Base-by-base conservation (phyloP, 2,329 filamentous ascomycete species). In the Fusarium verticillioides region DNA sequence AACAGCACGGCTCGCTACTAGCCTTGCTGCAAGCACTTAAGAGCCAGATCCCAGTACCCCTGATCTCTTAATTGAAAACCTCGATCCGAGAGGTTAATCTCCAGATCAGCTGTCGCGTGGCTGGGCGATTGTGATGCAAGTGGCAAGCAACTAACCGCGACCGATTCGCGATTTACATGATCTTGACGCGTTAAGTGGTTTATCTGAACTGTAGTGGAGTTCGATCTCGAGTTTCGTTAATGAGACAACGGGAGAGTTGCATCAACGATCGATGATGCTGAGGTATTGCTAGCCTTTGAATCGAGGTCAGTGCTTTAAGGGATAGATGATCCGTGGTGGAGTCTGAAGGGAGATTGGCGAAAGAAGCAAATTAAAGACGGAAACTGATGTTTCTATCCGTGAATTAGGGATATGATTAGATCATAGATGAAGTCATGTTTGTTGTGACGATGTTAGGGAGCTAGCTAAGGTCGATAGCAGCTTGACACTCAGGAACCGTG, bases 11-110 rank as follows among this genome's bases (percentile, higher is more conserved):
- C 19, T 66, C 46, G 13, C 34, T 42, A 30, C 42, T 57, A 50
- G 52, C 66, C 16, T 23, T 54, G 32, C 54, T 64, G 67, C 72
- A 60, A 69, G 56, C 39, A 72, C 59, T 63, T 59, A 39, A 30
- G 59, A 28, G 39, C 42, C 26, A 54, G 70, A 60, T 69, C 62
- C 12, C 32, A 74, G 46, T 60, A n/a, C 46, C 40, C 37, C 54
- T 61, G 58, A 42, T 58, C 23, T 37, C 15, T 42, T 44, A 56
- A 44, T 34, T 37, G 23, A 42, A 49, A 47, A 59, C 37, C 54
- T 43, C 70, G 67, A 74, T 73, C 63, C 26, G 23, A 42, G 54
- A 61, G 59, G 15, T 65, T 64, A 53, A 69, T 72, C 59, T 49
- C 37, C 26, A 57, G 53, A 64, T 72, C 67, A 47, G 39, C 40